These are phyloP conservation scores for Fusarium sp. DNA, from an alignment of 2,329 filamentous ascomycete species.

Conservation along the genomic window DNA sequence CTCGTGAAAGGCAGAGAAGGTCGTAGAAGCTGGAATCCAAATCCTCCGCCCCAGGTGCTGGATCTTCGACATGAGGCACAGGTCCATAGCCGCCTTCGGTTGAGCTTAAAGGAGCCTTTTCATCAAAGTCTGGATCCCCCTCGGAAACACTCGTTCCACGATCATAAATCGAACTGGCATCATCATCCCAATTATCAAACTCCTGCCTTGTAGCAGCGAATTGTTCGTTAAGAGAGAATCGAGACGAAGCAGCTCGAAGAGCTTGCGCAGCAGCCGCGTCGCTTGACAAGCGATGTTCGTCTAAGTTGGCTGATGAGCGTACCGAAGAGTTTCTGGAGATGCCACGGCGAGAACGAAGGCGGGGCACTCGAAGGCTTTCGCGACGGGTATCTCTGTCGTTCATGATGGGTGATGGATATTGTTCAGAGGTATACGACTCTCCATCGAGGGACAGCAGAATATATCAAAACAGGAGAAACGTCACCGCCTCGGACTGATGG, in stretches of 20 bases:
- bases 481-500: constrained; percentile 29
- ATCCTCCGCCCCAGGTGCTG: not conserved
- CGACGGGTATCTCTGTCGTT: constrained; percentile 40
- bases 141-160: constrained; percentile 44
- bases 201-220: constrained; percentile 60
- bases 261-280: constrained; percentile 31
- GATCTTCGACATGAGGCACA: constrained; percentile 1
- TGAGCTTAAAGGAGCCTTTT: constrained; percentile 23
- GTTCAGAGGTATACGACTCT: constrained; percentile 14
- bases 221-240: constrained; percentile 60
- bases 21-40: constrained; percentile 56
- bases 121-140: constrained; percentile 21
- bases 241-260: constrained; percentile 53
- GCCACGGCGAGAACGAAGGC: constrained; percentile 32
- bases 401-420: constrained; percentile 37
- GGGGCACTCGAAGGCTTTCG: constrained; percentile 47
- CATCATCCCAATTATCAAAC: constrained; percentile 61
- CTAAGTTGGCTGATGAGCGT: constrained; percentile 40
- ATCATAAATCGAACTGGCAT: constrained; percentile 57
- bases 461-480: constrained; percentile 5
- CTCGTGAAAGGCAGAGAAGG: constrained; percentile 55
- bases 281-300: constrained; percentile 36
- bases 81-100: constrained; percentile 15
- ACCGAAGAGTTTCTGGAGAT: constrained; percentile 38
- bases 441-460: not conserved